Evolutionary conservation across 768 basidiomycete genomes (phyloP), one percentile per base, ranked within the genome.

Genomic region (Naganishia randhawae): DNA sequence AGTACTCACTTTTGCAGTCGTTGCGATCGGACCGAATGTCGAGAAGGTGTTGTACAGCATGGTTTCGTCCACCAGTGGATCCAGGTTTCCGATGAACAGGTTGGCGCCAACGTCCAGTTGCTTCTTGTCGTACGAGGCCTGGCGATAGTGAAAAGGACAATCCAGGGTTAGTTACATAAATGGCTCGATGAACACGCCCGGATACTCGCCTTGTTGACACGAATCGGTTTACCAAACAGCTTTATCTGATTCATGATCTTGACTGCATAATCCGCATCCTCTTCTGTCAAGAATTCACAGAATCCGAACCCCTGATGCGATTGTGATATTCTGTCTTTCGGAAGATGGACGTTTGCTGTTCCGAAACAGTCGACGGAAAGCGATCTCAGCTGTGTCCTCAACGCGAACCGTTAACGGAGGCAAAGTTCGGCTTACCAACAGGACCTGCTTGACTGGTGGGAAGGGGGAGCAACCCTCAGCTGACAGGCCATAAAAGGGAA

Each of bases 231-330:
- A 29, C 96, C 96, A 86, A 90, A 99, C 63, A 99, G 81, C 81
- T 99, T 99, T 79, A 99, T 98, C 84, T 97, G 95, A 80, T 99
- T 99, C 95, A 98, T 97, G 74, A 98, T 97, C 85, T 97, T 96
- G 85, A 95, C 97, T 67, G 93, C 95, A 81, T 99, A 99, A 81
- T 99, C 96, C 71, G 96, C 93, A 82, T 98, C 96, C 80, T 96
- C 94, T 83, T 98, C 94, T 42, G 93, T 93, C 81, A 95, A 83
- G 81, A 99, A 98, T 84, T 99, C 96, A 85, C 95, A 97, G 83
- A 99, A 99, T 45, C 96, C 96, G 82, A 97, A 99, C 53, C 96
- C 96, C 82, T 99, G 96, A 79, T 98, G 96, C 0, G 91, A 85
- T 91, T 94, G 95, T 14, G 93, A 96, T 66, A 99, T 91, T 73